A percentile compares a stretch with the other conserved stretches of the same genome.
Evolutionary conservation across 352 stramenopile species (phyloP).

Genomic region (Phytophthora niederhauseri): DNA sequence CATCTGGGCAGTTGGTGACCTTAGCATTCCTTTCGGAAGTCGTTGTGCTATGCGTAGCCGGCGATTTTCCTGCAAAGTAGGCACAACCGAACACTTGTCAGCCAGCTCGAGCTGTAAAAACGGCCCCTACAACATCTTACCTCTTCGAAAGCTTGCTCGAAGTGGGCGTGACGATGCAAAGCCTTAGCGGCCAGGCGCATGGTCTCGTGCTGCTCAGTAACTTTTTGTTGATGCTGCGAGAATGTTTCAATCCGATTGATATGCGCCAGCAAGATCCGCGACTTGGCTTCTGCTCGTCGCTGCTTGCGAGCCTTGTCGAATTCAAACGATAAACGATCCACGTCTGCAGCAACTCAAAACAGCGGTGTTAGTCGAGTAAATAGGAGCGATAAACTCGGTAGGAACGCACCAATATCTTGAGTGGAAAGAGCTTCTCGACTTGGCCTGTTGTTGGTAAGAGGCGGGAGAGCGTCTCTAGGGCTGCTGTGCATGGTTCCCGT

Average conservation of each 20-base stretch:
- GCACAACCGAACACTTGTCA: not conserved
- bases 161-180: conserved; percentile 50
- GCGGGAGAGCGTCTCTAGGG: conserved; percentile 1
- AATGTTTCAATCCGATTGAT: conserved; percentile 58
- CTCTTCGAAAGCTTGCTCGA: conserved; percentile 45
- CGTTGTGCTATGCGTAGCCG: conserved; percentile 38
- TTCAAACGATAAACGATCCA: conserved; percentile 53
- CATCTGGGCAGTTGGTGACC: conserved; percentile 28
- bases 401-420: conserved; percentile 11
- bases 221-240: conserved; percentile 43
- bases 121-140: conserved; percentile 3
- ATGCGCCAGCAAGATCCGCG: conserved; percentile 47
- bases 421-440: not conserved
- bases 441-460: conserved; percentile 6
- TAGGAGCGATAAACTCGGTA: not conserved
- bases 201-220: conserved; percentile 39
- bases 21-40: conserved; percentile 49
- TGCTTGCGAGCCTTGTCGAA: conserved; percentile 54
- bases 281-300: conserved; percentile 43
- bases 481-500: not conserved
- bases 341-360: not conserved
- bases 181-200: conserved; percentile 54
- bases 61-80: conserved; percentile 40
- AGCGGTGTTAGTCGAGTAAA: no score
- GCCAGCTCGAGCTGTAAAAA: not conserved